Conservation (phyloP, 176 grass and related monocot species). For the Lolium perenne region DNA sequence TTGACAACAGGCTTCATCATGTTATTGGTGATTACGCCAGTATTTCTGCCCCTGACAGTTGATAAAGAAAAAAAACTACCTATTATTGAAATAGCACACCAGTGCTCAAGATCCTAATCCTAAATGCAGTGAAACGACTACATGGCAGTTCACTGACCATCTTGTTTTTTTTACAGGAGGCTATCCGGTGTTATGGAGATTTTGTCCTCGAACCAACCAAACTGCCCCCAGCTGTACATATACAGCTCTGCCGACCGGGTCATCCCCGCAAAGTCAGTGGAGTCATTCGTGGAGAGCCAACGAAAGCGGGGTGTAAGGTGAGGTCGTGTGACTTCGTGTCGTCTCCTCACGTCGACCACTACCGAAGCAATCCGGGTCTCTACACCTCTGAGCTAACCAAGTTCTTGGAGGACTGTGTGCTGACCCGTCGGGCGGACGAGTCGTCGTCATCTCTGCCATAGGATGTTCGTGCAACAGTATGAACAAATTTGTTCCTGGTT, state of each 20-base stretch:
- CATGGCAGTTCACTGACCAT: neutral
- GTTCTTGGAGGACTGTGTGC: conserved; percentile 76
- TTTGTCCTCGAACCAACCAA: conserved; percentile 73
- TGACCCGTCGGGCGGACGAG: conserved; percentile 16
- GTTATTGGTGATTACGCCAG: neutral
- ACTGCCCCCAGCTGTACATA: conserved; percentile 83
- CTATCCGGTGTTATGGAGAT: conserved; percentile 69
- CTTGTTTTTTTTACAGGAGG: conserved; percentile 52
- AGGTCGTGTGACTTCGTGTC: conserved; percentile 79
- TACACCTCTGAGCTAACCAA: conserved; percentile 67
- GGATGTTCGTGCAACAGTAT: conserved; percentile 1
- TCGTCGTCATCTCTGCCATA: neutral
- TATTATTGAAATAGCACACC: neutral
- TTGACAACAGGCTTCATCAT: neutral
- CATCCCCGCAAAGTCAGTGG: conserved; percentile 83
- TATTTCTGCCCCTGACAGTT: conserved; percentile 2
- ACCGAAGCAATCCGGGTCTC: conserved; percentile 71
- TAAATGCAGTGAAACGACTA: neutral
- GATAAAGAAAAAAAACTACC: neutral
- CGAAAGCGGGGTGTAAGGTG: conserved; percentile 59
- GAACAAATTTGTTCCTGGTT: conserved; percentile 42
- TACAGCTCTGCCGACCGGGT: conserved; percentile 88
- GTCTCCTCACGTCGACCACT: conserved; percentile 87
- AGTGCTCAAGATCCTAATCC: neutral
- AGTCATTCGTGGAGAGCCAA: conserved; percentile 76